Evolutionary conservation across 345 rosid genomes (phyloP), one percentile per base, ranked within the genome.

Genomic region (Hirschfeldia incana): DNA sequence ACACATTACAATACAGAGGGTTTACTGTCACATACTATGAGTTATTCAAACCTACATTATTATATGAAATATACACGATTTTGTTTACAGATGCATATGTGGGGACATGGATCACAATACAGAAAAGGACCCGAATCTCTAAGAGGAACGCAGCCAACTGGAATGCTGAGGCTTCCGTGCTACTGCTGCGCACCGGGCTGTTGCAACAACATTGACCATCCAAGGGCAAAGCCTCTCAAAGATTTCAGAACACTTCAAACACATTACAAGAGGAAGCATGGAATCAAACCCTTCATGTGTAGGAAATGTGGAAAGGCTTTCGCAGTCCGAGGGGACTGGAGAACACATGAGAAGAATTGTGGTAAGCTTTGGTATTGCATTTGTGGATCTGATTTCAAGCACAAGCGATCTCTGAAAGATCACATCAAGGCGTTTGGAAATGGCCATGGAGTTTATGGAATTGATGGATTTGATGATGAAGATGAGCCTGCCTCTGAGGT

Each of bases 91-190:
- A 92, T 92, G 97, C 97, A 92, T 78, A 90, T 90, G 93, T 92
- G 97, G 97, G 94, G 97, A 63, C 97, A 92, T 80, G 97, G 94
- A 80, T 90, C 94, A 32, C 90, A 92, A 80, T 92, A 92, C 83
- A 88, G 94, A 83, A 91, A 91, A 80, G 94, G 97, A 69, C 94
- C 97, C 0, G 94, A 91, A 62, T 90, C 97, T 6, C 67, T 92
- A 59, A 84, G 88, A 72, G 97, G 94, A 83, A 85, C 84, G 7
- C 94, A 90, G 32, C 92, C 97, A 76, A 87, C 94, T 49, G 92
- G 82, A 42, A 90, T 91, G 94, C 79, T 90, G 15, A 87, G 90
- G 73, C 89, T 90, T 11, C 97, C 94, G 1, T 92, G 97, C 74
- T 92, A 84, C 59, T 92, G 97, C 67, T 92, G 91, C 70, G 84